Conservation (phyloP, 2,329 filamentous ascomycete genomes). For the Alternaria consortialis region DNA sequence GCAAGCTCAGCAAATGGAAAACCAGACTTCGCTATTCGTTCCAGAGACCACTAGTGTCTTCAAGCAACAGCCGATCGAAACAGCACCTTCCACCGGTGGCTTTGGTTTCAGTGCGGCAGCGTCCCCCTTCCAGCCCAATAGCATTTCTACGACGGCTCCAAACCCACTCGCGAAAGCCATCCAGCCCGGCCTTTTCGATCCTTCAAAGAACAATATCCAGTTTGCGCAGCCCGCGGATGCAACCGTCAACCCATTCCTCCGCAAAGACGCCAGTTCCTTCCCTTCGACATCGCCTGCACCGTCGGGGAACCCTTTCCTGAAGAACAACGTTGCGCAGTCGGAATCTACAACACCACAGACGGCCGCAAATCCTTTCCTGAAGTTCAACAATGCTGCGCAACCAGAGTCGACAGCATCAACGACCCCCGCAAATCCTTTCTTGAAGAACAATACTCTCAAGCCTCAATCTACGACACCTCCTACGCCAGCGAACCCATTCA, state of each 20-base stretch:
- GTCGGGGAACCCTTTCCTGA: constrained; percentile 18
- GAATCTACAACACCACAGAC: constrained; percentile 1
- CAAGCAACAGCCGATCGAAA: constrained; percentile 10
- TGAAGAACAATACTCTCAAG: not conserved
- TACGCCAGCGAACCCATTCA: constrained; percentile 12
- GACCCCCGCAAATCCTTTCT: constrained; percentile 8
- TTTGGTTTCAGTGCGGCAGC: constrained; percentile 27
- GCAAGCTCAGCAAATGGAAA: constrained; percentile 13
- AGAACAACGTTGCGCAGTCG: not conserved
- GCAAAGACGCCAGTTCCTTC: not conserved
- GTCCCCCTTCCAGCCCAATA: constrained; percentile 28
- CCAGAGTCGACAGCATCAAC: not conserved
- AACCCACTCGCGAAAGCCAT: constrained; percentile 28
- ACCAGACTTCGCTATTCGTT: constrained; percentile 53
- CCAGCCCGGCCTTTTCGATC: constrained; percentile 42
- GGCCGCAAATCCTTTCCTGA: constrained; percentile 19
- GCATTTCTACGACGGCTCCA: constrained; percentile 4
- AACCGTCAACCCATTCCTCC: constrained; percentile 22
- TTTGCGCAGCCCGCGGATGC: constrained; percentile 28
- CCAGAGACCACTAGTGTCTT: constrained; percentile 41
- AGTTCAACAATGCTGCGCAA: constrained; percentile 1
- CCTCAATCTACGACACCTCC: not conserved
- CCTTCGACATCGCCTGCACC: constrained; percentile 1
- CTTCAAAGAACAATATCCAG: constrained; percentile 36
- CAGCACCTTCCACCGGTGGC: not conserved